These are phyloP conservation scores for Gonium pectorale DNA, from an alignment of 139 green algal species.

Conservation along the genomic window DNA sequence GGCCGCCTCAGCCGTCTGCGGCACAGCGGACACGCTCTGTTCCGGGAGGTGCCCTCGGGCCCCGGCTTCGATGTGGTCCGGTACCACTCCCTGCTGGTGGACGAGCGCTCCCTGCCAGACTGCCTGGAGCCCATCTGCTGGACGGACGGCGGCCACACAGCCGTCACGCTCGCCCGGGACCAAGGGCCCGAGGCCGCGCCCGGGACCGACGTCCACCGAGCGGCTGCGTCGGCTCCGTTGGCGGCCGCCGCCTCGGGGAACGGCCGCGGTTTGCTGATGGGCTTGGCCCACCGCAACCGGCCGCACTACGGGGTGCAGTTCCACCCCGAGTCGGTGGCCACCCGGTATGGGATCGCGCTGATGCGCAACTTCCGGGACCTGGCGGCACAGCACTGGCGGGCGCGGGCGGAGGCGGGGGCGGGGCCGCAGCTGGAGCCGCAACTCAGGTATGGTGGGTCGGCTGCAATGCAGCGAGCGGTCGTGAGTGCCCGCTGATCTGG, in stretches of 20 bases:
- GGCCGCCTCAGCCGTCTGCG: slow-evolving; percentile 83
- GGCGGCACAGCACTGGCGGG: slow-evolving; percentile 41
- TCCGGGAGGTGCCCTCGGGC: slow-evolving; percentile 84
- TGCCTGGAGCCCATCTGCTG: slow-evolving; percentile 86
- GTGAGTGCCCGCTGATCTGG: too few species aligned
- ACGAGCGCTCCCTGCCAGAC: slow-evolving; percentile 74
- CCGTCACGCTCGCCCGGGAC: slow-evolving; percentile 51
- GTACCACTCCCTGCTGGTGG: slow-evolving; percentile 96
- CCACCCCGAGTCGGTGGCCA: slow-evolving; percentile 95
- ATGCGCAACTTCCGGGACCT: slow-evolving; percentile 91
- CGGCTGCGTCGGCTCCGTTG: not conserved
- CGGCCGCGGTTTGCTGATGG: slow-evolving; percentile 94
- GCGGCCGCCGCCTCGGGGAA: too few species aligned
- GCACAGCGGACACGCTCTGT: slow-evolving; percentile 85
- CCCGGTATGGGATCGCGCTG: slow-evolving; percentile 78
- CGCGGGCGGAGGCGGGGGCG: not conserved
- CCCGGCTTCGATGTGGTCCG: slow-evolving; percentile 71
- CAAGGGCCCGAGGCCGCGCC: too few species aligned
- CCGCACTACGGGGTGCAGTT: slow-evolving; percentile 97
- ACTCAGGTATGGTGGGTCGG: not conserved
- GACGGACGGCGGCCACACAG: slow-evolving; percentile 73
- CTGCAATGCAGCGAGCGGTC: not conserved
- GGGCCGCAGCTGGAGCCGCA: too few species aligned
- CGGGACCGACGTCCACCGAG: too few species aligned
- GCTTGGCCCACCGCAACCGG: slow-evolving; percentile 72